Evolutionary conservation across 768 basidiomycete species (phyloP), one percentile per base, ranked within the genome.

Genomic region (Trametes cingulata): DNA sequence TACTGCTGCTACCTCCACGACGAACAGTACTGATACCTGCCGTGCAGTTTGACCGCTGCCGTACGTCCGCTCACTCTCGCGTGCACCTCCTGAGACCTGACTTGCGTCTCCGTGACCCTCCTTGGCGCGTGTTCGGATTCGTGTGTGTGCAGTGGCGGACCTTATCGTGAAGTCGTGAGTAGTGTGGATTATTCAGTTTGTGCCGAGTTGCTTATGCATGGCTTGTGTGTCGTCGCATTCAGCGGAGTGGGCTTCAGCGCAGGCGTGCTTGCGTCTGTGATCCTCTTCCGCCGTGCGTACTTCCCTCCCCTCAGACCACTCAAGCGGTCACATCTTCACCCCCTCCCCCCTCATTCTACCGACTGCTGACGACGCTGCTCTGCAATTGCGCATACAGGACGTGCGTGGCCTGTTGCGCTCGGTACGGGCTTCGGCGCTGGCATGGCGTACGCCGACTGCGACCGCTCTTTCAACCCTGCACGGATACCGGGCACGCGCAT

Each of bases 401-500:
- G 94, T 59, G 89, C 90, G 70, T 96, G 93, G 92, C 93, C 93
- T 45, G 86, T 96, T 65, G 86, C 90, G 29, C 82, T 95, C 56
- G 80, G 88, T 15, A 90, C 91, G 6, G 93, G 93, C 36, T 94
- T 95, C 71, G 93, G 93, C 35, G 82, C 86, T 40, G 93, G 93
- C 42, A 85, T 86, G 52, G 92, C 93, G 27, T 95, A 93, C 71
- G 87, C 91, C 29, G 93, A 95, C 81, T 95, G 93, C 75, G 91
- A 96, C 77, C 85, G 93, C 50, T 88, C 90, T 15, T 96, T 95
- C 85, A 94, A 94, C 76, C 90, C 92, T 19, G 88, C 93, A 48
- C 83, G 93, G 68, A 83, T 94, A 72, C 87, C 93, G 19, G 93
- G 93, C 60, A 90, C 88, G 45, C 84, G 90, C 63, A 82, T 94